Evolutionary conservation across 371 early-diverging fungal genomes (phyloP).

Genomic region (Amoeboaphelidium protococcarum): DNA sequence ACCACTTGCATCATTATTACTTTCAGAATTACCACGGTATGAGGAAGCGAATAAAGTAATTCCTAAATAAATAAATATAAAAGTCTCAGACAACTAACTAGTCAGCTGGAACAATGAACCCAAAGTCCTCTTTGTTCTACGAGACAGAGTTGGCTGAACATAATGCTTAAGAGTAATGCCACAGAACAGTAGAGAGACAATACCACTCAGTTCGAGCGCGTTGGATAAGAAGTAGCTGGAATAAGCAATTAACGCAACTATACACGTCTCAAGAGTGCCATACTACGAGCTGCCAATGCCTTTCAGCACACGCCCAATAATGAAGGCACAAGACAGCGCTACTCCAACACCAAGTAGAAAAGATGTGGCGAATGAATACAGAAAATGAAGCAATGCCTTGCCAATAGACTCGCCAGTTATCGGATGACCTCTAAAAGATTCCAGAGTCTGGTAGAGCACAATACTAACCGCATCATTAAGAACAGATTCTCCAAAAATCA

Average conservation of each 20-base stretch:
- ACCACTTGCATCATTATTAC: no score
- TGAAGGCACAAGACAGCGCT: slow-evolving; percentile 44
- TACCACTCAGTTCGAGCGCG: slow-evolving; percentile 53
- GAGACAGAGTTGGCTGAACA: slow-evolving; percentile 61
- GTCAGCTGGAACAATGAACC: slow-evolving; percentile 66
- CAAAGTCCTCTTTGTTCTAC: slow-evolving; percentile 39
- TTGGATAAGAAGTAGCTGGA: slow-evolving; percentile 70
- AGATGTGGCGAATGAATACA: slow-evolving; percentile 13
- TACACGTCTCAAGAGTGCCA: slow-evolving; percentile 51
- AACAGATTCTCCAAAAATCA: slow-evolving; percentile 79
- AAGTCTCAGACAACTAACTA: slow-evolving; percentile 67
- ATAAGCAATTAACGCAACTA: slow-evolving; percentile 61
- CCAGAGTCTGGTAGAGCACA: slow-evolving; percentile 38
- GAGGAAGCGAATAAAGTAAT: slow-evolving; percentile 47
- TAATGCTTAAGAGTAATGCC: slow-evolving; percentile 75
- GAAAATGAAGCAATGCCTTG: not conserved
- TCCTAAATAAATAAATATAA: slow-evolving; percentile 83
- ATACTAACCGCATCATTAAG: slow-evolving; percentile 87
- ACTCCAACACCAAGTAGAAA: slow-evolving; percentile 47
- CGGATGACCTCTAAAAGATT: not conserved
- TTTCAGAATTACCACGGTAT: no score
- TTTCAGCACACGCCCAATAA: slow-evolving; percentile 22
- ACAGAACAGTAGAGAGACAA: slow-evolving; percentile 79
- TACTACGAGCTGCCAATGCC: slow-evolving; percentile 35
- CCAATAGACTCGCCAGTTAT: not conserved